Evolutionary conservation across 768 basidiomycete species (phyloP), one percentile per base, ranked within the genome.

Genomic region (Hypholoma sublateritium): DNA sequence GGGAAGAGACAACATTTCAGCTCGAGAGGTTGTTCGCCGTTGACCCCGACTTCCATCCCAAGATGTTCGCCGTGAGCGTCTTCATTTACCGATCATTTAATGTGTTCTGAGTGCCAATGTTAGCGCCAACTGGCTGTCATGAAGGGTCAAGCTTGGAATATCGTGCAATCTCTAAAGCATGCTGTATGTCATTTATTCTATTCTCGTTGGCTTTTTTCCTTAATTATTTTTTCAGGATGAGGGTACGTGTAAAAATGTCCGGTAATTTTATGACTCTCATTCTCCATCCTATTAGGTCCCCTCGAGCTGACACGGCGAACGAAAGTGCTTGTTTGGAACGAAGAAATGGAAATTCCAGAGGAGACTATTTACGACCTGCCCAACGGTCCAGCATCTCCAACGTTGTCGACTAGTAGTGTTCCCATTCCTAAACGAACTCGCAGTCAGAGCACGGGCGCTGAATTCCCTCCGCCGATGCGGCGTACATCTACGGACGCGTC

Each of bases 91-190:
- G 58, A 28, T n/a, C 8, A 50, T 39, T 46, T 16, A 36, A 58
- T 50, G 47, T 28, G 25, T 5, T 24, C 35, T 56, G 57, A 43
- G 65, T 24, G 39, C 34, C 21, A 35, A n/a, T 13, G 50, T 3
- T 65, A 91, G 88, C 79, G 88, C 58, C 94, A 96, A 79, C 72
- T 95, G 55, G 88, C 92, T n/a, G 92, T 96, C 4, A 88, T 96
- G 57, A 95, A 95, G 73, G 93, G 81, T 75, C 93, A 95, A 68
- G 93, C 90, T 41, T 93, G 88, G 83, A 94, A 95, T 63, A 88
- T 95, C 36, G 80, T 95, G 2, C 89, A 94, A 68, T 93, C 90
- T 1, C 73, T 94, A 50, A 87, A 81, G 63, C 92, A 94, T 67
- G 67, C 75, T 17, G 91, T 91, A 67, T 69, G 87, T 77, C 28